Base-by-base conservation (phyloP, 2,329 filamentous ascomycete genomes). In the Immersiporthe knoxdaviesiana region DNA sequence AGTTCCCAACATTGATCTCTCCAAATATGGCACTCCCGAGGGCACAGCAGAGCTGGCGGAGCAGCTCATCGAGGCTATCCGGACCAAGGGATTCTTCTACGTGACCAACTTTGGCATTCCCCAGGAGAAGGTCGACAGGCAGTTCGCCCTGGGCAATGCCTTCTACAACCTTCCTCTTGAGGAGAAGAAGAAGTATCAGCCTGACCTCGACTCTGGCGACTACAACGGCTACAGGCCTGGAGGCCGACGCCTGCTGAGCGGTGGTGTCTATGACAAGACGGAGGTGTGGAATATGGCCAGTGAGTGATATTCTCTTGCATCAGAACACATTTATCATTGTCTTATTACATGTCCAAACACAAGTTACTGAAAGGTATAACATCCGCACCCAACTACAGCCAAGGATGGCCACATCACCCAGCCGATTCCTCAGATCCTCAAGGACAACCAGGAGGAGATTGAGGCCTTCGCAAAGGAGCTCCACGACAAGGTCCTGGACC, bases 101-200 rank as follows among this genome's bases (percentile, higher is more conserved):
- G 84, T 90, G 27, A 85, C 84, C 69, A 88, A 90, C 77, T 90
- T 87, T 71, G 87, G 87, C 41, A 81, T 90, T n/a, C 79, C 78
- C 0, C 86, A 90, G 75, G 86, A 88, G 61, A 80, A 88, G 74
- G 82, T 90, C 1, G 84, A 90, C 72, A 79, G 81, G 7, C 88
- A 90, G 72, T 90, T 90, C 71, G 86, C 87, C 16, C 82, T 90
- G 2, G 88, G 84, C 1, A 86, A 87, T 68, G 81, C 85, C 47
- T 84, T 90, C 71, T 90, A 89, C 73, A 75, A 83, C 5, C 79
- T 90, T 0, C 81, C 87, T 0, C 79, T 82, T 0, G 84, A 87
- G 12, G 87, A 90, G 74, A 90, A 90, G 73, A 81, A 86, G 65
- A 86, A 86, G 72, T 88, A 85, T 71, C 82, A 84, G 44, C 79